phyloP scores from a whole-genome alignment of 345 rosid species.

The Jatropha curcas region DNA sequence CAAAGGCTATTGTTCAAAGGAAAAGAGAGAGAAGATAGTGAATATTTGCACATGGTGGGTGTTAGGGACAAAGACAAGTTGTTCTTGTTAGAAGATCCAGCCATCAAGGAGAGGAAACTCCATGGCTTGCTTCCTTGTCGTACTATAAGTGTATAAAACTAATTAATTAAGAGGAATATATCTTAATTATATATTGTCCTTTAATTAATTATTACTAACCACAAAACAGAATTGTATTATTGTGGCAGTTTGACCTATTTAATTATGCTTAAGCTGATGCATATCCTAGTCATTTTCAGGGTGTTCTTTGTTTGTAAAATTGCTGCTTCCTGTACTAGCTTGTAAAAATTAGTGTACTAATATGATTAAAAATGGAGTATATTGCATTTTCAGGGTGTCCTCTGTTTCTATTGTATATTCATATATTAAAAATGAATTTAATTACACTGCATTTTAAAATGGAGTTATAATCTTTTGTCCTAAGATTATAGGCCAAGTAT shows the following conservation, averaged over 20 bases:
- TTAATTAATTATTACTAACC: slow-evolving; percentile 13
- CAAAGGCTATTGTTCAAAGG: slow-evolving; percentile 90
- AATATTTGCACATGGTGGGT: slow-evolving; percentile 90
- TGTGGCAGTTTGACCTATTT: slow-evolving; percentile 15
- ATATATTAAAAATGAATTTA: no score
- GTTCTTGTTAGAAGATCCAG: slow-evolving; percentile 80
- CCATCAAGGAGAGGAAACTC: slow-evolving; percentile 73
- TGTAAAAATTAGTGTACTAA: neutral
- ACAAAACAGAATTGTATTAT: neutral
- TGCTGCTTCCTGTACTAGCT: neutral
- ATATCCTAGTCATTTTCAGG: slow-evolving; percentile 24
- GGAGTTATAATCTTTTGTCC: no score
- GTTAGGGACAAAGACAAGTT: slow-evolving; percentile 85
- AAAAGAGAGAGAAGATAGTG: slow-evolving; percentile 78
- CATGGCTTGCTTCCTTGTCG: slow-evolving; percentile 41
- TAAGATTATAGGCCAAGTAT: no score
- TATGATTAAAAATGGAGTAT: neutral
- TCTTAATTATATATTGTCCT: neutral
- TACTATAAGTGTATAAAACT: slow-evolving; percentile 52
- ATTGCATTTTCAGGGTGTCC: no score
- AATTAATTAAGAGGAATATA: neutral
- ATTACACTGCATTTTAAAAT: no score
- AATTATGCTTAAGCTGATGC: slow-evolving; percentile 33
- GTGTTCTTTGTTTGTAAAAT: neutral
- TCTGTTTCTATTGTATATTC: no score